Evolutionary conservation across 805 yeast genomes (phyloP), one percentile per base, ranked within the genome.

Genomic region (Wickerhamiella hasegawae): DNA sequence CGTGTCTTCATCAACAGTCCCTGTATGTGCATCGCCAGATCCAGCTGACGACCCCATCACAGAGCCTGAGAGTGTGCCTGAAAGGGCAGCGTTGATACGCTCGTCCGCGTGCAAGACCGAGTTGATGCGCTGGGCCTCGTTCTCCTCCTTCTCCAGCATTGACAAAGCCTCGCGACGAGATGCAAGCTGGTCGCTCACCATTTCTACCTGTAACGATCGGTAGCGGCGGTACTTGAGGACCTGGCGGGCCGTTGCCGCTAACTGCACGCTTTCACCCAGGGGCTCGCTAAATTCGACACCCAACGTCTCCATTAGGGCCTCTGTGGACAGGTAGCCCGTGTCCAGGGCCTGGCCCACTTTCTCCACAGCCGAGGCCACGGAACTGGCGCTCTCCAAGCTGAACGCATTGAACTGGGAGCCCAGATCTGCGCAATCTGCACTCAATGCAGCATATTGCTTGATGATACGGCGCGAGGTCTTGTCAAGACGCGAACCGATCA

Each of bases 331-430:
- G 48, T 63, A 65, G 31, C 61, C 38, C 57, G 67, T 68, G 53
- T 90, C 97, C 42, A 81, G 74, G 1, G 84, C 77, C 48, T 80
- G 84, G 1, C 97, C 96, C 20, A 83, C 70, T 42, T 73, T 72
- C 51, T 90, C 97, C 40, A 82, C 65, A 2, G 73, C 62, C 3
- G 72, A 49, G 1, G 90, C 63, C 29, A 62, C 46, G 16, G 45
- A 39, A 9, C 52, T 49, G 19, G 48, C 44, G 39, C 60, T 62
- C 43, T 73, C 76, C 22, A 73, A 53, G 40, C 73, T 63, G 48
- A 73, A 69, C 1, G 75, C 73, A 43, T 73, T 73, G 48, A 67
- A 71, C 44, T 68, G 63, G 1, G 76, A 79, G 3, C 94, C 94
- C n/a, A 81, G 54, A 42, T 80, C 90, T 0, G 82, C 74, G 39